phyloP scores from a whole-genome alignment of 257 asterid species.

The Nicotiana obtusifolia region DNA sequence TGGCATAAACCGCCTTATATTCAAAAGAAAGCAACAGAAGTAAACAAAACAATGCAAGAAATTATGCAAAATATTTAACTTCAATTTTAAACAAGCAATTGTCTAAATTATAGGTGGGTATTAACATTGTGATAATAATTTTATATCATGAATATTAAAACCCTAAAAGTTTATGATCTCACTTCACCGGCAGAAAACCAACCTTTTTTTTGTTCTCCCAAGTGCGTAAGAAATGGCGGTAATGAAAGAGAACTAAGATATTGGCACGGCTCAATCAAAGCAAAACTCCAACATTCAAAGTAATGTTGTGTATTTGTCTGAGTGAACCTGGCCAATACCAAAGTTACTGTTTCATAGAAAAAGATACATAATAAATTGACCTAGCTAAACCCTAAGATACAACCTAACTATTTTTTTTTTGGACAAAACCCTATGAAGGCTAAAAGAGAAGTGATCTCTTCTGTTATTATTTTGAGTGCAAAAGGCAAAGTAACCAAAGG shows the following conservation, averaged over 20 bases:
- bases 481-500: not conserved
- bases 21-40: too few species aligned
- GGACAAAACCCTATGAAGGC: not conserved
- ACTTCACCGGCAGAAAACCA: not conserved
- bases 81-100: too few species aligned
- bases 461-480: not conserved
- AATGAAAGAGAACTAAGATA: constrained; percentile 38
- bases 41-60: too few species aligned
- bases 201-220: not conserved
- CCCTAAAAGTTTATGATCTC: not conserved
- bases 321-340: constrained; percentile 50
- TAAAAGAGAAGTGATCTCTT: not conserved
- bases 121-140: too few species aligned
- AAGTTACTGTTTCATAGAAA: constrained; percentile 25
- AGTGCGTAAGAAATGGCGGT: not conserved
- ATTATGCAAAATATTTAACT: too few species aligned
- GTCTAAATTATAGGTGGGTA: too few species aligned
- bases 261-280: constrained; percentile 56
- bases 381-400: too few species aligned
- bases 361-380: not conserved
- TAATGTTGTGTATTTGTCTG: constrained; percentile 15
- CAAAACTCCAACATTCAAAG: not conserved
- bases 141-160: too few species aligned
- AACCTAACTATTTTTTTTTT: too few species aligned
- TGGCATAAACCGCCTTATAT: too few species aligned